phyloP scores from a whole-genome alignment of 106 monocot species.

The Acanthochlamys bracteata region DNA sequence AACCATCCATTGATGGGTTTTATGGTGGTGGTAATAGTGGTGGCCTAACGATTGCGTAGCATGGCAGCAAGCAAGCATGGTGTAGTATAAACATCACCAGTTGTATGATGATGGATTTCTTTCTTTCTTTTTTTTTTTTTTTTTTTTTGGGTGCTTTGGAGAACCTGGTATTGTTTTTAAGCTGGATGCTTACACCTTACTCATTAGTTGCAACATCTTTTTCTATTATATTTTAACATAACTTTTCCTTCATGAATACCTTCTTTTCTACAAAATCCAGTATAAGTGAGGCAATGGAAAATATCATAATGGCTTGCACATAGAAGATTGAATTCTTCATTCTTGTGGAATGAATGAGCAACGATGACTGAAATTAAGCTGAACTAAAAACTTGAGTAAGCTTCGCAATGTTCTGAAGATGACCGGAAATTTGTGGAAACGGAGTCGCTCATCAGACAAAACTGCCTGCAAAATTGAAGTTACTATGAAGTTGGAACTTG shows the following conservation, averaged over 20 bases:
- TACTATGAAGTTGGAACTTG: too few species aligned
- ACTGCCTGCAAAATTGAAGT: too few species aligned
- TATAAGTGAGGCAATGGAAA: background rate
- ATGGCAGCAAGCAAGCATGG: conserved; percentile 8
- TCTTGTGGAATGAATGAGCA: too few species aligned
- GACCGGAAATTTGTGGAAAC: too few species aligned
- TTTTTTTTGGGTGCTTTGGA: too few species aligned
- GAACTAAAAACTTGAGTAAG: too few species aligned
- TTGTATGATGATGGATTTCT: background rate
- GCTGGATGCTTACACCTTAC: background rate
- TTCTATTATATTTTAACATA: background rate
- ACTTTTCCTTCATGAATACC: background rate
- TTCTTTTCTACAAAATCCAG: background rate
- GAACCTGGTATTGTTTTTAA: background rate
- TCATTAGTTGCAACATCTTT: conserved; percentile 1
- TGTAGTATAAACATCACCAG: background rate
- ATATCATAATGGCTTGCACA: too few species aligned
- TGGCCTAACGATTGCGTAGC: conserved; percentile 13
- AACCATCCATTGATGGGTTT: background rate
- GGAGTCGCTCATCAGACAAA: too few species aligned
- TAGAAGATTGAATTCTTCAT: too few species aligned
- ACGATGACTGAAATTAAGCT: too few species aligned
- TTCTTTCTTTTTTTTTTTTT: too few species aligned
- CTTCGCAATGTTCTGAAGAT: too few species aligned
- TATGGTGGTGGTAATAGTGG: conserved; percentile 5